Conservation (phyloP, 2,329 filamentous ascomycete species). For the Stachybotrys chartarum region DNA sequence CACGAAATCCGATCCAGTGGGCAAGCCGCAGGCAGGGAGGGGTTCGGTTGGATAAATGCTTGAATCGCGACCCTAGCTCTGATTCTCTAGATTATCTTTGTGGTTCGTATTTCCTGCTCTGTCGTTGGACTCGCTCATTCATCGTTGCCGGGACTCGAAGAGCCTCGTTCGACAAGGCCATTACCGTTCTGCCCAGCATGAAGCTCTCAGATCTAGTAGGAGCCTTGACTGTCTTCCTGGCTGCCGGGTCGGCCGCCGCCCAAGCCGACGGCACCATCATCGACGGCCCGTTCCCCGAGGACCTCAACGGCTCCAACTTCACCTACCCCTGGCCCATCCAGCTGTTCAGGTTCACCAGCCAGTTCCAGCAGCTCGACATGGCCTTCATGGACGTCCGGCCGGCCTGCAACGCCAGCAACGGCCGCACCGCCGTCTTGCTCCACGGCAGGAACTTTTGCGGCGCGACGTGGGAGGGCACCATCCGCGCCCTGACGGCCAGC, state of each 20-base stretch:
- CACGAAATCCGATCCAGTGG: too few species aligned
- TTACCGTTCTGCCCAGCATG: background rate
- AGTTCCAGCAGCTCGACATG: slow-evolving; percentile 42
- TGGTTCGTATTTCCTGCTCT: too few species aligned
- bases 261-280: slow-evolving; percentile 23
- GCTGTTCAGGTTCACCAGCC: slow-evolving; percentile 39
- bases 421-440: slow-evolving; percentile 38
- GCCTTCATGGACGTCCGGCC: slow-evolving; percentile 47
- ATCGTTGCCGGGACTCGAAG: too few species aligned
- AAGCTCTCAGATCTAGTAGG: background rate
- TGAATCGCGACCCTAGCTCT: too few species aligned
- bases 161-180: too few species aligned
- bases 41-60: too few species aligned
- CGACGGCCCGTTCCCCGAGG: slow-evolving; percentile 27
- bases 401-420: slow-evolving; percentile 18
- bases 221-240: background rate
- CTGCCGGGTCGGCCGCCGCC: slow-evolving; percentile 11
- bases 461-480: slow-evolving; percentile 43
- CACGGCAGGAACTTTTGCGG: slow-evolving; percentile 52
- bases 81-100: too few species aligned
- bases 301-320: slow-evolving; percentile 43
- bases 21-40: too few species aligned
- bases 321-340: slow-evolving; percentile 45
- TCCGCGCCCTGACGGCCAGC: slow-evolving; percentile 27
- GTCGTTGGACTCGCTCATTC: too few species aligned